Conservation (phyloP, 1,139 yeast genomes). For the Yamadazyma songkhlaensis region DNA sequence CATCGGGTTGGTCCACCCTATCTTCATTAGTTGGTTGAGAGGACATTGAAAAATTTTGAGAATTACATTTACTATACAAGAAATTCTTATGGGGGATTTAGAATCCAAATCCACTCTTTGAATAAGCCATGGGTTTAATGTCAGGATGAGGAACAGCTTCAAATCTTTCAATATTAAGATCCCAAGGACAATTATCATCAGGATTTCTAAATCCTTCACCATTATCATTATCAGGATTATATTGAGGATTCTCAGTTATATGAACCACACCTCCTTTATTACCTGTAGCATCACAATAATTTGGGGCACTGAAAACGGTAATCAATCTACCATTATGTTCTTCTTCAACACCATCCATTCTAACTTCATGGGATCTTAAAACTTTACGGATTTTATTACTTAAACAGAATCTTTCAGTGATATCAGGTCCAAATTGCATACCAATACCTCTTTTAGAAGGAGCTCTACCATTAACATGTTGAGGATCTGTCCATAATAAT, state of each 20-base stretch:
- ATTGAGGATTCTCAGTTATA: conserved; percentile 37
- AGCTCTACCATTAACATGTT: conserved; percentile 68
- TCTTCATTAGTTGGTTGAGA: background rate
- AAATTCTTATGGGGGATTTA: background rate
- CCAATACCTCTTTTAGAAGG: conserved; percentile 96
- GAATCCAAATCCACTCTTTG: conserved; percentile 50
- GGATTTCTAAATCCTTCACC: conserved; percentile 54
- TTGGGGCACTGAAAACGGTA: conserved; percentile 96
- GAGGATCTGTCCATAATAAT: conserved; percentile 97
- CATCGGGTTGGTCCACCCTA: conserved; percentile 15
- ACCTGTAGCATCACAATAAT: conserved; percentile 91
- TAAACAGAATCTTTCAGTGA: conserved; percentile 76
- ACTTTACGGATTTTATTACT: conserved; percentile 71
- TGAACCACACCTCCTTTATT: conserved; percentile 88
- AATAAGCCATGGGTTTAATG: conserved; percentile 93
- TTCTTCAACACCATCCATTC: conserved; percentile 84
- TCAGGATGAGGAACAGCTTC: conserved; percentile 88
- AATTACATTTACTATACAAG: background rate
- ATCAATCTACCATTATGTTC: conserved; percentile 86
- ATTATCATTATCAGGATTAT: conserved; percentile 30
- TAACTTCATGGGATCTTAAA: conserved; percentile 91
- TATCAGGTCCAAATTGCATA: conserved; percentile 94
- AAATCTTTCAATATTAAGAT: conserved; percentile 55
- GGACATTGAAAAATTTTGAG: background rate
- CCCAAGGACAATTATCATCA: conserved; percentile 49